Conservation (phyloP, 139 green algal species). For the Chlorella ohadii region DNA sequence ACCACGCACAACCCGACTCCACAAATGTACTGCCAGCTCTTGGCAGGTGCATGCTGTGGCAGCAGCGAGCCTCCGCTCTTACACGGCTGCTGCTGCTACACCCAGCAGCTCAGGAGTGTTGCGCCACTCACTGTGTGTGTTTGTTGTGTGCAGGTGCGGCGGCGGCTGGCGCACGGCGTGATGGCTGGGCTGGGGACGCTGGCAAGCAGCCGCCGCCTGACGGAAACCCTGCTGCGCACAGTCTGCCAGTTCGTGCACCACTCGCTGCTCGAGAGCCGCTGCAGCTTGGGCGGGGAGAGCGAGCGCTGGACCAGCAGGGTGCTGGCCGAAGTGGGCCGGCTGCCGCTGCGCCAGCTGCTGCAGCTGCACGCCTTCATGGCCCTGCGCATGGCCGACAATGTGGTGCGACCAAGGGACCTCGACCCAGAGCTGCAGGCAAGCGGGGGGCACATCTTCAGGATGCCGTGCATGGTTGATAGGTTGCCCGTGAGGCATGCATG, state of each 20-base stretch:
- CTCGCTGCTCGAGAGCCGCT: not conserved
- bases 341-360: not conserved
- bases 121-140: no score
- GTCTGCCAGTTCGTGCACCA: not conserved
- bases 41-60: no score
- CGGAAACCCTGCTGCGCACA: not conserved
- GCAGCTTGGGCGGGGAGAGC: not conserved
- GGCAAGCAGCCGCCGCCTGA: not conserved
- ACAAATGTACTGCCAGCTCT: no score
- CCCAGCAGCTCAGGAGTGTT: no score
- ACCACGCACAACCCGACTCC: no score
- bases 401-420: not conserved
- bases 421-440: not conserved
- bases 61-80: no score
- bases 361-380: not conserved
- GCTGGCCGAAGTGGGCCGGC: not conserved
- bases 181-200: not conserved
- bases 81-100: no score
- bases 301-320: not conserved
- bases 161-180: not conserved
- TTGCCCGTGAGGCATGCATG: not conserved
- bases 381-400: not conserved
- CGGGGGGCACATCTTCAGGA: no score
- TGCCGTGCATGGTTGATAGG: not conserved
- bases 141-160: slow-evolving; percentile 3